Base-by-base conservation (phyloP, 2,329 filamentous ascomycete species). In the Scedosporium dehoogii region DNA sequence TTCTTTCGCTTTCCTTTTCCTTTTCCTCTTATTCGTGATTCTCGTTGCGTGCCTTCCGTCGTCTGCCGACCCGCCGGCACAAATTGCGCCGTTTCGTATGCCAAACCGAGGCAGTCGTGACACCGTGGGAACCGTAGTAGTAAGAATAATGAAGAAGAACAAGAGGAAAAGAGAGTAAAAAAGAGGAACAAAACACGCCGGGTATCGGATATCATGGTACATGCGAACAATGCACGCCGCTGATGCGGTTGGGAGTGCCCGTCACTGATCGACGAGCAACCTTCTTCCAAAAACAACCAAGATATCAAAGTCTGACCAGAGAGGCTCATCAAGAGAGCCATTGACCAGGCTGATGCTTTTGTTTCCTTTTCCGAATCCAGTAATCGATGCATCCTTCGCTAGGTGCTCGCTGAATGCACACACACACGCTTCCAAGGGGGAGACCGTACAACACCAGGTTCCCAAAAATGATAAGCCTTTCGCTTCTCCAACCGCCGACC, bases 181-280 rank as follows among this genome's bases (percentile, higher is more conserved):
- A n/a, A 53, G 12, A 53, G 6, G 21, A 29, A 23, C 27, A 55
- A 55, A n/a, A 55, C 51, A 55, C 51, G 51, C 6, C 12, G 51
- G 51, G 51, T 55, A 55, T 55, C 21, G 51, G 51, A 55, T 55
- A 55, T 55, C 51, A 55, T 55, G 23, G 51, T 55, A 55, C 51
- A 55, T 55, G 12, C 2, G 21, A 23, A 25, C 23, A 55, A 55
- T 55, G 51, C 51, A 55, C 51, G 51, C 51, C 51, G 6, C 29
- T 55, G 51, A 27, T 55, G 18, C 51, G 51, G 23, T 18, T 27
- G 51, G 23, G 23, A 10, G 6, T 6, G 12, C 12, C 3, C 23
- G 51, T 55, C 51, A 29, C 51, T 55, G 51, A 23, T 27, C 21
- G 51, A 55, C 51, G 14, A 38, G 33, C 10, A 38, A 38, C 33